Conservation (phyloP, 305 asterid species). For the Lippia alba region DNA sequence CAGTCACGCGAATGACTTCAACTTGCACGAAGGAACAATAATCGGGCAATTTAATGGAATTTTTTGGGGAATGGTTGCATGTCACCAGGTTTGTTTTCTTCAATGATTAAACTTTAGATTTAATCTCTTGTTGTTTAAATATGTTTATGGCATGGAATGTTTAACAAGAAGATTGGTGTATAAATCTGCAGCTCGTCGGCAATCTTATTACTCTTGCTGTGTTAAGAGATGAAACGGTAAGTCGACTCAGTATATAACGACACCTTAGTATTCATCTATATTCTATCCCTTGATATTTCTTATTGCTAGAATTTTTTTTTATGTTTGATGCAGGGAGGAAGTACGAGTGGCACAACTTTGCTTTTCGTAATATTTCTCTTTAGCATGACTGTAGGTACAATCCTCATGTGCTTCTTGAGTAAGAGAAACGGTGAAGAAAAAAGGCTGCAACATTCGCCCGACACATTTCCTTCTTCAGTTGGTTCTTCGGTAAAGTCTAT, state of each 20-base stretch:
- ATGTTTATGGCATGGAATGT: background rate
- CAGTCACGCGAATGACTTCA: constrained; percentile 65
- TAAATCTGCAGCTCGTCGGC: constrained; percentile 76
- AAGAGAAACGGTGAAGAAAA: constrained; percentile 71
- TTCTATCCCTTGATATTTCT: background rate
- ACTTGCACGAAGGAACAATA: constrained; percentile 70
- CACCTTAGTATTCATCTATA: background rate
- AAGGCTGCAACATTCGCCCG: constrained; percentile 45
- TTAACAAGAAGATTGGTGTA: constrained; percentile 5
- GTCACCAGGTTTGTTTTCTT: constrained; percentile 71
- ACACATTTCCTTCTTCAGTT: constrained; percentile 57
- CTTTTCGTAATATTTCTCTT: constrained; percentile 76
- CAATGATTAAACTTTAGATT: background rate
- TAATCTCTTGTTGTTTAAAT: constrained; percentile 15
- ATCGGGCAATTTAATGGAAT: constrained; percentile 88
- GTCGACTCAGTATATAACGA: constrained; percentile 24
- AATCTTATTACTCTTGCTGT: constrained; percentile 82
- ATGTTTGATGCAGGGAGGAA: constrained; percentile 72
- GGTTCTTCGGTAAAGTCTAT: constrained; percentile 63
- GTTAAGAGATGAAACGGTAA: constrained; percentile 74
- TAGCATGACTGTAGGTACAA: constrained; percentile 73
- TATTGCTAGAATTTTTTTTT: background rate
- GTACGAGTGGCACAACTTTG: constrained; percentile 76
- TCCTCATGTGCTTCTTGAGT: constrained; percentile 87
- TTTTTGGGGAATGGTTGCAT: constrained; percentile 87